Evolutionary conservation across 371 early-diverging fungal genomes (phyloP), one percentile per base, ranked within the genome.

Genomic region (Parasitella parasitica): DNA sequence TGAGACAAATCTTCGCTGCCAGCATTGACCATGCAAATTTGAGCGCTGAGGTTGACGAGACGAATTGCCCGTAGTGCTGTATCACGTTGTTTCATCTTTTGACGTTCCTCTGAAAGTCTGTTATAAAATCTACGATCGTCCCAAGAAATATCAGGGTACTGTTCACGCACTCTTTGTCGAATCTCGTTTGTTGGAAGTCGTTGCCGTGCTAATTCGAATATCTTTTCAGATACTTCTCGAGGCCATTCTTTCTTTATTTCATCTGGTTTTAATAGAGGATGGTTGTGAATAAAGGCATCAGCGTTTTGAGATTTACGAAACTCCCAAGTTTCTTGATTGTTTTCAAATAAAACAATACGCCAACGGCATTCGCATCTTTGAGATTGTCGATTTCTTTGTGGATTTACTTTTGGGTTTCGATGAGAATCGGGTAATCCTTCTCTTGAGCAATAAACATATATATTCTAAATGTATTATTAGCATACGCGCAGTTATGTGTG

Each of bases 121-220:
- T 87, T 87, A 50, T 87, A 87, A 63, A 87, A 87, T 4, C 87
- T 75, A 32, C 87, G 71, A 55, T 87, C 87, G 38, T 87, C 83
- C 87, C 87, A 87, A 18, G 76, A 71, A 22, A 85, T 75, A 20
- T 80, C 73, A 3, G 85, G 76, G 56, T 84, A 85, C 34, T 71
- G 80, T 15, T 71, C 69, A 53, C 83, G 77, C 39, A 87, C 81
- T 9, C 69, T 69, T 38, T 79, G 73, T 27, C 87, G 76, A 15
- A 85, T 85, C 28, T 84, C 86, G n/a, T 76, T 74, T 5, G 87
- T 87, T 2, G 77, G 66, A 43, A 87, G 65, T 2, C 78, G 67
- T 50, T 83, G 81, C 49, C 78, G 76, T 27, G 85, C 86, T 30
- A 85, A 64, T 41, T 71, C 78, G 53, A 81, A 77, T 34, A 87